A percentile compares a stretch with the other conserved stretches of the same genome.
phyloP scores from a whole-genome alignment of 2,329 filamentous ascomycete genomes.

The Didymella sp. region DNA sequence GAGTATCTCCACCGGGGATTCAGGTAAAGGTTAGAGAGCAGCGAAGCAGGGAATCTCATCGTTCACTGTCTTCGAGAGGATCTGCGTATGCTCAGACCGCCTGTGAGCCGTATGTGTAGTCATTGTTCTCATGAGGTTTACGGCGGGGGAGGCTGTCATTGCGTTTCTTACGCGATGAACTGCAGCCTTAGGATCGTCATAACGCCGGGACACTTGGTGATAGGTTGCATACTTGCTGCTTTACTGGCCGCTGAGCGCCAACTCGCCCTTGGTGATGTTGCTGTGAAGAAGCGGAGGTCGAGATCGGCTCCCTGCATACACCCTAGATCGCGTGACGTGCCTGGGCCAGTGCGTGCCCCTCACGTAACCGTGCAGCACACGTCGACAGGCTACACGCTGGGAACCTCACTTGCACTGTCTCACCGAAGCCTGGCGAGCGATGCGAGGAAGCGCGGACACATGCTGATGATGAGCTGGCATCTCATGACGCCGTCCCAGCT shows the following conservation, averaged over 20 bases:
- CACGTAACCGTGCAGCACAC: slow-evolving; percentile 23
- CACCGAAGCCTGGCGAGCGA: slow-evolving; percentile 15
- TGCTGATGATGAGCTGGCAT: slow-evolving; percentile 22
- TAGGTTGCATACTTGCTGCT: too few relatives aligned
- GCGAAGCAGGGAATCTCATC: too few relatives aligned
- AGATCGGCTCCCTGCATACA: slow-evolving; percentile 18
- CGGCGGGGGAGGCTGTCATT: too few relatives aligned
- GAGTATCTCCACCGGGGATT: too few relatives aligned
- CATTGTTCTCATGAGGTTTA: too few relatives aligned
- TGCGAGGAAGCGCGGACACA: slow-evolving; percentile 15
- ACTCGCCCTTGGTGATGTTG: background rate
- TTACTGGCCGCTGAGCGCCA: too few relatives aligned
- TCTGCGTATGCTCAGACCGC: too few relatives aligned
- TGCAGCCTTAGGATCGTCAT: too few relatives aligned
- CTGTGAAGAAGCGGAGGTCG: slow-evolving; percentile 4
- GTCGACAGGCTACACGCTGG: slow-evolving; percentile 16
- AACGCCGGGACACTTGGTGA: too few relatives aligned
- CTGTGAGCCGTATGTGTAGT: too few relatives aligned
- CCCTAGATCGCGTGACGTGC: slow-evolving; percentile 20
- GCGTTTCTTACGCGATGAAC: background rate
- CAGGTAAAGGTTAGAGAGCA: too few relatives aligned
- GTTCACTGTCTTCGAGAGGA: too few relatives aligned
- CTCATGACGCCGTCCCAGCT: slow-evolving; percentile 20
- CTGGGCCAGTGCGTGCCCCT: slow-evolving; percentile 18
- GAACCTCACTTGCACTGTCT: slow-evolving; percentile 17